These are phyloP conservation scores for Coemansia sp. DNA, from an alignment of 192 early-diverging fungal genomes.

Conservation along the genomic window DNA sequence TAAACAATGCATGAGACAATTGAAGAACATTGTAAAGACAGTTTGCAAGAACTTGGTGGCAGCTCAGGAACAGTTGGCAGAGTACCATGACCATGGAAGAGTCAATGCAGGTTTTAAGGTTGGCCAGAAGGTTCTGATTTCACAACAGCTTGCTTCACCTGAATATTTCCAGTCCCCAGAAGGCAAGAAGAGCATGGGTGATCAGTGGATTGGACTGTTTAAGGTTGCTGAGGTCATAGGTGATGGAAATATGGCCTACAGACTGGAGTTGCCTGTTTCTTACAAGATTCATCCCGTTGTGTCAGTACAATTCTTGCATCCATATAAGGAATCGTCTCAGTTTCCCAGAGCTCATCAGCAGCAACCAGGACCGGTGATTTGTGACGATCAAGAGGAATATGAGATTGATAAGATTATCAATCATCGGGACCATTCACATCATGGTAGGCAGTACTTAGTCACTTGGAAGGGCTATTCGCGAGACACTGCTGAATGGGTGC, in stretches of 20 bases:
- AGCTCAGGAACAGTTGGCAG: too few species aligned
- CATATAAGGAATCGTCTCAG: too few species aligned
- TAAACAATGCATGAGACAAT: too few species aligned
- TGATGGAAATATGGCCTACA: background rate
- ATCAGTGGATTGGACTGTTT: constrained; percentile 8
- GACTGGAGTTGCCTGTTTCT: too few species aligned
- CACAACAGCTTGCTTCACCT: background rate
- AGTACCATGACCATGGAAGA: too few species aligned
- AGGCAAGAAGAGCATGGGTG: background rate
- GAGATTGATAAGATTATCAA: constrained; percentile 2
- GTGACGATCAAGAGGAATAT: background rate
- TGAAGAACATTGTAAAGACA: too few species aligned
- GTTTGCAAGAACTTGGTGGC: too few species aligned
- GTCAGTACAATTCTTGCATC: too few species aligned
- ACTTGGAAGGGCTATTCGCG: background rate
- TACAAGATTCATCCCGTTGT: too few species aligned
- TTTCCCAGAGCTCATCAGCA: too few species aligned
- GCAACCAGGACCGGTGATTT: background rate
- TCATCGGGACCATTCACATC: background rate
- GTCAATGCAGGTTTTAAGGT: too few species aligned
- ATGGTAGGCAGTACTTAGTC: background rate
- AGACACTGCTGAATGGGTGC: background rate
- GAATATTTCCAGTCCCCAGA: constrained; percentile 1
- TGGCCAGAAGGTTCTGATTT: background rate
- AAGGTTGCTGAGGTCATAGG: background rate